Conservation (phyloP, 176 grass and related monocot species). For the Aegilops bicornis region DNA sequence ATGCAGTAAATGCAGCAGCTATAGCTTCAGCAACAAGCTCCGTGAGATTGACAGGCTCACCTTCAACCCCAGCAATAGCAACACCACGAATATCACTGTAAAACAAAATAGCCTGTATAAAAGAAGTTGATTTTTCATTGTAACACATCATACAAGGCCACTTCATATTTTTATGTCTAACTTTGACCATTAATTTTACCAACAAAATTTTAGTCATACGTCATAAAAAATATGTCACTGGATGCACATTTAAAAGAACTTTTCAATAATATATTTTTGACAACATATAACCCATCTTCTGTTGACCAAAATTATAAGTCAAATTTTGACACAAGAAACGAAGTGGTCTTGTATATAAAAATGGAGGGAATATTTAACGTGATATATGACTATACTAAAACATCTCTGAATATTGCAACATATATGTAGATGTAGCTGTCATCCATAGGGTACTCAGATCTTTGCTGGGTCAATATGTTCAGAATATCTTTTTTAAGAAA, state of each 20-base stretch:
- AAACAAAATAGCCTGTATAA: conserved; percentile 24
- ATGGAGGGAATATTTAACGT: background rate
- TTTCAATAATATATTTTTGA: too few species aligned
- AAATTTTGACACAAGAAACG: too few species aligned
- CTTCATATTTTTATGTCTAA: too few species aligned
- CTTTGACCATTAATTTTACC: too few species aligned
- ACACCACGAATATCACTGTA: conserved; percentile 95
- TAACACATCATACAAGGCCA: background rate
- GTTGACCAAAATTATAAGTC: too few species aligned
- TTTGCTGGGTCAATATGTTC: background rate
- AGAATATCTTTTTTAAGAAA: background rate
- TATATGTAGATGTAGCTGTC: background rate
- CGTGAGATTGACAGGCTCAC: conserved; percentile 72
- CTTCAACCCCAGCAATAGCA: conserved; percentile 88
- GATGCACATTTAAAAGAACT: too few species aligned
- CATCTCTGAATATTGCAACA: background rate
- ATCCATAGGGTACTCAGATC: background rate
- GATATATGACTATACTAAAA: conserved; percentile 6
- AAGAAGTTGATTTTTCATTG: background rate
- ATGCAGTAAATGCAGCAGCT: conserved; percentile 80
- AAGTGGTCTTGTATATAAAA: too few species aligned
- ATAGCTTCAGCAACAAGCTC: conserved; percentile 83
- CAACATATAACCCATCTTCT: too few species aligned
- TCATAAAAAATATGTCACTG: too few species aligned
- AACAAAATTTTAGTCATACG: too few species aligned